Conservation (phyloP, 2,329 filamentous ascomycete genomes). For the Trichophyton rubrum region DNA sequence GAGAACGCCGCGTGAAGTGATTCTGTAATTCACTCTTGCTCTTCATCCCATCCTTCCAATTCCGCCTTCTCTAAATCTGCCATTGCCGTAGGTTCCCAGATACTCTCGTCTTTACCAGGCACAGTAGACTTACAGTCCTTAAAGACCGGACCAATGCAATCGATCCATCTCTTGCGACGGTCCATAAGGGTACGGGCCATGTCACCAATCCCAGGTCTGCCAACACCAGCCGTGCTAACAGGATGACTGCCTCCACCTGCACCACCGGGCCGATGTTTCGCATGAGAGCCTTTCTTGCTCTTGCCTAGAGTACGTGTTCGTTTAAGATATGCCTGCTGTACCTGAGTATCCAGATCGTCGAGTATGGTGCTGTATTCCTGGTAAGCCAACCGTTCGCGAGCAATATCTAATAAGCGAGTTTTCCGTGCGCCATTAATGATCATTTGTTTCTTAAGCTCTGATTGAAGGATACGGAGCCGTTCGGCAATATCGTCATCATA, state of each 20-base stretch:
- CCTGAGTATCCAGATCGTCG: constrained; percentile 88
- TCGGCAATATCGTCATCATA: constrained; percentile 91
- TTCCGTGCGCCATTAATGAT: constrained; percentile 86
- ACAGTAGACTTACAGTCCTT: constrained; percentile 68
- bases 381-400: constrained; percentile 84
- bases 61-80: constrained; percentile 60
- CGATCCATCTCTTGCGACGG: constrained; percentile 74
- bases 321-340: constrained; percentile 91
- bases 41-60: constrained; percentile 69
- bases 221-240: constrained; percentile 28
- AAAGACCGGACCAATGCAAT: constrained; percentile 82
- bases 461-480: constrained; percentile 72
- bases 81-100: constrained; percentile 67
- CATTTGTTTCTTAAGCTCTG: constrained; percentile 67
- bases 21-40: constrained; percentile 45
- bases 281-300: constrained; percentile 73
- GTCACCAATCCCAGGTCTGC: constrained; percentile 65
- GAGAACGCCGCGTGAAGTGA: not conserved
- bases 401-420: constrained; percentile 69
- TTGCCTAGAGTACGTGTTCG: constrained; percentile 89
- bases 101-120: constrained; percentile 53
- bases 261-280: constrained; percentile 46
- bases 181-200: constrained; percentile 88
- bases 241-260: constrained; percentile 57
- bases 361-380: constrained; percentile 96